A percentile compares a stretch with the other conserved stretches of the same genome.
Conservation (phyloP, 257 asterid genomes). For the Gentiana macrophylla region DNA sequence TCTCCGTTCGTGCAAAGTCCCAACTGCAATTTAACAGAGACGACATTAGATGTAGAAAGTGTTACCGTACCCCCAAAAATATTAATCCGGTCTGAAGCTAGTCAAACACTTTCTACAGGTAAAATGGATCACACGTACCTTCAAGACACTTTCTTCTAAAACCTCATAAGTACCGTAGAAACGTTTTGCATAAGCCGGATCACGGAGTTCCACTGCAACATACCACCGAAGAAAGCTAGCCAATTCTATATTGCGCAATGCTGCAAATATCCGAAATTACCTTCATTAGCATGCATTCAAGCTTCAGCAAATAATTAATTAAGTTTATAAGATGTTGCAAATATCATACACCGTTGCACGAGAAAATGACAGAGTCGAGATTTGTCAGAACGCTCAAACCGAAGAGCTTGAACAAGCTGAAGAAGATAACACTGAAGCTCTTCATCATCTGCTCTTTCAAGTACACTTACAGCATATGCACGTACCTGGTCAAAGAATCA, state of each 20-base stretch:
- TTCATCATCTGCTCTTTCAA: conserved; percentile 97
- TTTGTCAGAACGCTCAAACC: conserved; percentile 91
- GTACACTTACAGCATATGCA: conserved; percentile 94
- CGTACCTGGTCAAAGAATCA: conserved; percentile 50
- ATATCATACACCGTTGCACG: conserved; percentile 82
- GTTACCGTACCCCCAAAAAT: too few relatives aligned
- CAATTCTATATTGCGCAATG: conserved; percentile 76
- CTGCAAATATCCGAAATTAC: conserved; percentile 33
- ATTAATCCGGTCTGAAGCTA: too few relatives aligned
- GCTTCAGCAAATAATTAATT: conserved; percentile 13
- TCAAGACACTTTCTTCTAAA: conserved; percentile 82
- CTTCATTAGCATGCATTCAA: conserved; percentile 2
- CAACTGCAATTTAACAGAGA: conserved; percentile 35
- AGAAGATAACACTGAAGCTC: conserved; percentile 98
- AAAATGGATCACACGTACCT: conserved; percentile 38
- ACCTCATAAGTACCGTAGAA: conserved; percentile 81
- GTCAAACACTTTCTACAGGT: neutral
- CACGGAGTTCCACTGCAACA: conserved; percentile 99
- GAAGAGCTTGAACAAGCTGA: conserved; percentile 98
- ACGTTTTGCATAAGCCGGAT: conserved; percentile 84
- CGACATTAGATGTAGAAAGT: conserved; percentile 14
- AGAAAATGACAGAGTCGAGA: conserved; percentile 92
- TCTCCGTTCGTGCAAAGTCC: conserved; percentile 52
- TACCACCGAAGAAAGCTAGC: conserved; percentile 99
- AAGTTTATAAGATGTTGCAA: conserved; percentile 14